Evolutionary conservation across 1,284 basidiomycete species (phyloP).

Genomic region (Clitocybe nebularis): DNA sequence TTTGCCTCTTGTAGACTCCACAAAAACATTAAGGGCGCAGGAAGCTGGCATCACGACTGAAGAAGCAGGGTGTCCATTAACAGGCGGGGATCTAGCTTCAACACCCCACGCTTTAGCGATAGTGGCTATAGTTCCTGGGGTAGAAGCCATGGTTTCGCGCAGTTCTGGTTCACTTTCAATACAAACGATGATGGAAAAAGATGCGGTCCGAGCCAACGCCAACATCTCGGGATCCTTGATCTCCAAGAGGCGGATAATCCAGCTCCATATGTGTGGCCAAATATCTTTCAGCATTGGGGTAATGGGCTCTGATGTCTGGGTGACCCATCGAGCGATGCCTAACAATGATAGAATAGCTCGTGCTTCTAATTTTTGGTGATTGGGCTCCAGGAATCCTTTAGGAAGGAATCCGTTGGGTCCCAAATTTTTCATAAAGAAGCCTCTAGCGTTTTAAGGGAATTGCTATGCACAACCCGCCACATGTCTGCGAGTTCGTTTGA

Average conservation of each 20-base stretch:
- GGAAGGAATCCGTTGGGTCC: too few species aligned
- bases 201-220: background rate
- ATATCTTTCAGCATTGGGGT: background rate
- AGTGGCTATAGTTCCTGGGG: background rate
- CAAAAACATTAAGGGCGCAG: background rate
- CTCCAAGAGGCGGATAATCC: background rate
- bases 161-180: background rate
- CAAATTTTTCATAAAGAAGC: too few species aligned
- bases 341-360: background rate
- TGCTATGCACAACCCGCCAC: too few species aligned
- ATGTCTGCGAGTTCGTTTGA: too few species aligned
- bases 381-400: too few species aligned
- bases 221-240: background rate
- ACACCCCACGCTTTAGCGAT: background rate
- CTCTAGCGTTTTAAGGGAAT: too few species aligned
- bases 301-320: background rate
- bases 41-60: background rate
- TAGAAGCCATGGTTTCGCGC: constrained; percentile 1
- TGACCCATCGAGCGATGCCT: constrained; percentile 2
- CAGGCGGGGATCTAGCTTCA: background rate
- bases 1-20: too few species aligned
- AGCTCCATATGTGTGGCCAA: constrained; percentile 2
- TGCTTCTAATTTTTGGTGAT: too few species aligned
- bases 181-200: background rate
- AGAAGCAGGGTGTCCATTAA: background rate